Evolutionary conservation across 2,329 filamentous ascomycete species (phyloP).

Genomic region (Trichoderma guizhouense): DNA sequence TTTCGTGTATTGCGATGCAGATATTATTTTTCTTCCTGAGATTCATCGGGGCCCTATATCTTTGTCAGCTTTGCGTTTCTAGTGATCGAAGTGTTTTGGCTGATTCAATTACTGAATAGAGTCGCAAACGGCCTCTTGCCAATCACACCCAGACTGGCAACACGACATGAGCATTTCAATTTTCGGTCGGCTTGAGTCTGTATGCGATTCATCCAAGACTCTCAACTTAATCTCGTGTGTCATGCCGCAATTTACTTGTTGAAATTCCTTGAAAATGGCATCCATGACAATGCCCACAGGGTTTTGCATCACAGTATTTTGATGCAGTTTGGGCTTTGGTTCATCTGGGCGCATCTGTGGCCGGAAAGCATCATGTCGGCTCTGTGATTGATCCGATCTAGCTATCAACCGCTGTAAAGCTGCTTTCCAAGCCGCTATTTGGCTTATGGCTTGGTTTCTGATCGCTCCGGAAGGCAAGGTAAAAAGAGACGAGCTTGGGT

Average conservation of each 20-base stretch:
- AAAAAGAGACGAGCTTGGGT: not conserved
- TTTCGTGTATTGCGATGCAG: conserved; percentile 5
- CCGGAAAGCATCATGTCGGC: not conserved
- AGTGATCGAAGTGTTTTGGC: no score
- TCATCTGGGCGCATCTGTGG: not conserved
- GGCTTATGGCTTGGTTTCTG: not conserved
- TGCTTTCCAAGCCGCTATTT: not conserved
- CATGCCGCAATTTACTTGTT: conserved; percentile 4
- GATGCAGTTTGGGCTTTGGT: not conserved
- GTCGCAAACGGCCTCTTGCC: conserved; percentile 16
- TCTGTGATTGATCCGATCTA: not conserved
- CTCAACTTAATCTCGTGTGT: conserved; percentile 10
- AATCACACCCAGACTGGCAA: conserved; percentile 7
- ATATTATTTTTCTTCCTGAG: not conserved
- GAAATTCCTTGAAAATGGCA: conserved; percentile 14
- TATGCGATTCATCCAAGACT: not conserved
- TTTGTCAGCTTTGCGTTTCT: not conserved
- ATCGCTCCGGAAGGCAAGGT: not conserved
- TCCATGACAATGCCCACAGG: conserved; percentile 11
- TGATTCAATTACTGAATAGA: not conserved
- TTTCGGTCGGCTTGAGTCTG: not conserved
- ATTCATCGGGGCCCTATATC: not conserved
- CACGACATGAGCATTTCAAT: conserved; percentile 16
- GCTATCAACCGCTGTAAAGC: not conserved
- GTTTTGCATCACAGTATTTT: not conserved